A percentile compares a stretch with the other conserved stretches of the same genome.
phyloP scores from a whole-genome alignment of 225 moss, liverwort and hornwort genomes.

The Pseudoscleropodium purum region DNA sequence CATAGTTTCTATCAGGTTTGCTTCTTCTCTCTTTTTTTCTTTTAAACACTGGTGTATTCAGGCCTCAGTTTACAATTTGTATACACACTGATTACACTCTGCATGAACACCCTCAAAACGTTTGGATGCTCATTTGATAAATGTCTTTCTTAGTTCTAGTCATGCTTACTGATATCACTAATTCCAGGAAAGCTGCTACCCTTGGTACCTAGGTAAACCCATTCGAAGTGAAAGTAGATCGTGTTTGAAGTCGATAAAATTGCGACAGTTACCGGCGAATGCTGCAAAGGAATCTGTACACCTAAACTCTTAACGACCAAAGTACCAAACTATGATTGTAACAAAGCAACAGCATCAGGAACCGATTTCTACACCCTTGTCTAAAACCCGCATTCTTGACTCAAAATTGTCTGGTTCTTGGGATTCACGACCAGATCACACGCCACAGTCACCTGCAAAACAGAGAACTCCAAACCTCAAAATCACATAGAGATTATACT shows the following conservation, averaged over 20 bases:
- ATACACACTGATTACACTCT: not conserved
- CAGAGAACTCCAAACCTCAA: not conserved
- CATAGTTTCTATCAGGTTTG: not conserved
- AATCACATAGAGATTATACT: not conserved
- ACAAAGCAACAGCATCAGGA: not conserved
- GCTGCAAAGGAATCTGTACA: not conserved
- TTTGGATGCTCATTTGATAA: not conserved
- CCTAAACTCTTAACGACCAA: not conserved
- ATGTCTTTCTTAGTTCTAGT: not conserved
- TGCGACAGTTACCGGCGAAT: not conserved
- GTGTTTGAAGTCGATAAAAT: not conserved
- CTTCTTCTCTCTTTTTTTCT: not conserved
- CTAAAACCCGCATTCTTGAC: slow-evolving; percentile 46
- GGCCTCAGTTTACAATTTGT: not conserved
- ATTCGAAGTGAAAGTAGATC: not conserved
- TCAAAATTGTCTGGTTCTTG: slow-evolving; percentile 43
- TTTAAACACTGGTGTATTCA: not conserved
- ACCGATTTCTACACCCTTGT: not conserved
- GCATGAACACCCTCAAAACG: not conserved
- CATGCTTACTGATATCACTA: not conserved
- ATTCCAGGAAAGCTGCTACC: not conserved
- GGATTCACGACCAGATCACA: slow-evolving; percentile 69
- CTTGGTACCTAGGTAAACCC: not conserved
- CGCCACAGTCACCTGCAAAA: slow-evolving; percentile 54
- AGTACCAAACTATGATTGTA: not conserved